A percentile compares a stretch with the other conserved stretches of the same genome.
Evolutionary conservation across 164 flowering plant genomes (phyloP).

Genomic region (Kalanchoe fedtschenkoi): DNA sequence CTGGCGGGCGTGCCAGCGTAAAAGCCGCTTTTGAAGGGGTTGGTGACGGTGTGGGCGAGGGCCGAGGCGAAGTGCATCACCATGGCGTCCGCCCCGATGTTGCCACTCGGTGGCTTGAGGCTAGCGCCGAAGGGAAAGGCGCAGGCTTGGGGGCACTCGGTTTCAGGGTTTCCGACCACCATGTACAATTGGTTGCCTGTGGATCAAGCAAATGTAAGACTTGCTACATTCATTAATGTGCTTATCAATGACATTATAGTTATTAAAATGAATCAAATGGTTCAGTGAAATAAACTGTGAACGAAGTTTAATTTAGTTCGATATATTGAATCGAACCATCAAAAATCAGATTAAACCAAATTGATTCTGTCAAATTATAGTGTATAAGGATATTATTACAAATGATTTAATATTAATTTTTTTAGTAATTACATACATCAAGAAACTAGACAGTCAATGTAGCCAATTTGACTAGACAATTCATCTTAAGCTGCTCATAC

Average conservation of each 20-base stretch:
- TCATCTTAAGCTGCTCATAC: too few species aligned
- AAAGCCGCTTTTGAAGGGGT: conserved; percentile 27
- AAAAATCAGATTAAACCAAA: neutral
- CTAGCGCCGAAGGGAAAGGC: conserved; percentile 39
- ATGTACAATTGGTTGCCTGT: conserved; percentile 14
- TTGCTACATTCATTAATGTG: neutral
- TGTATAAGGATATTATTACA: too few species aligned
- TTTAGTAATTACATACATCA: too few species aligned
- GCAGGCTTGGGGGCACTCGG: conserved; percentile 34
- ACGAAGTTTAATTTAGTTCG: too few species aligned
- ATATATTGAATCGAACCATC: too few species aligned
- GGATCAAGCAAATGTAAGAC: neutral
- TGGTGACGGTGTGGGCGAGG: conserved; percentile 29
- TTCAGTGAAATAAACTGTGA: too few species aligned
- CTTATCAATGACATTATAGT: too few species aligned
- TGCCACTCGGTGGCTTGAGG: conserved; percentile 27
- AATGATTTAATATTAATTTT: too few species aligned
- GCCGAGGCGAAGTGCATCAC: conserved; percentile 24
- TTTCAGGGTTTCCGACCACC: conserved; percentile 29
- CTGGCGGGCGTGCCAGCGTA: neutral
- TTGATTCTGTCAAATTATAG: too few species aligned
- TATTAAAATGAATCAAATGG: too few species aligned
- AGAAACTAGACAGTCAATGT: too few species aligned
- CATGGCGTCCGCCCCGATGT: conserved; percentile 29
- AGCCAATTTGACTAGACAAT: too few species aligned